A percentile compares a stretch with the other conserved stretches of the same genome.
Evolutionary conservation across 2,329 filamentous ascomycete species (phyloP).

Genomic region (Sporothrix variecibatus): DNA sequence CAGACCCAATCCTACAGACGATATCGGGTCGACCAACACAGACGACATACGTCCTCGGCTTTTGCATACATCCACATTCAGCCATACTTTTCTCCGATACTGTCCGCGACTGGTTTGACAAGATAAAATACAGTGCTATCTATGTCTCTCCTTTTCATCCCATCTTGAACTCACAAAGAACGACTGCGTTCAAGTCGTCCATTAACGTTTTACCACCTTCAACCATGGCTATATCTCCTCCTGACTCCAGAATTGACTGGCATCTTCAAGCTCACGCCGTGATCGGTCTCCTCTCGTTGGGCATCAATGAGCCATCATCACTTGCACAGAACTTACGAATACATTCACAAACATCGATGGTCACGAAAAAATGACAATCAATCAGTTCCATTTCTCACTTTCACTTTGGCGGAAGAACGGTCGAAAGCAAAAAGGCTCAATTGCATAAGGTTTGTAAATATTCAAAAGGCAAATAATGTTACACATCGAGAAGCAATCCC

Average conservation of each 20-base stretch:
- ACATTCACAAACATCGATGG: too few species aligned
- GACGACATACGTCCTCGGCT: not conserved
- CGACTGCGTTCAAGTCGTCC: too few species aligned
- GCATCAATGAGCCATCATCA: not conserved
- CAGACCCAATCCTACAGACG: not conserved
- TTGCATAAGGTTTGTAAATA: not conserved
- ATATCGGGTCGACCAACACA: not conserved
- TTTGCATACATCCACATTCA: not conserved
- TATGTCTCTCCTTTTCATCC: not conserved
- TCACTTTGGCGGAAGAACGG: too few species aligned
- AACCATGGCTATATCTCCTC: too few species aligned
- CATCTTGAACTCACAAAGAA: too few species aligned
- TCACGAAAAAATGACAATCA: not conserved
- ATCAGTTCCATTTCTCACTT: not conserved
- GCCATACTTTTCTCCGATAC: not conserved
- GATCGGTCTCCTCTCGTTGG: not conserved
- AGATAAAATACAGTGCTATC: not conserved
- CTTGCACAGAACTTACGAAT: not conserved
- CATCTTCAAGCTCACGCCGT: not conserved
- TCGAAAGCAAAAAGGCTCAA: not conserved
- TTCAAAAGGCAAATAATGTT: not conserved
- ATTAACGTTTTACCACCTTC: too few species aligned
- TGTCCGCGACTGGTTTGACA: not conserved
- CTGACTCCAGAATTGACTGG: too few species aligned
- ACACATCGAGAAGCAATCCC: constrained; percentile 11